Evolutionary conservation across 345 rosid genomes (phyloP).

Genomic region (Eucalyptus caleyi): DNA sequence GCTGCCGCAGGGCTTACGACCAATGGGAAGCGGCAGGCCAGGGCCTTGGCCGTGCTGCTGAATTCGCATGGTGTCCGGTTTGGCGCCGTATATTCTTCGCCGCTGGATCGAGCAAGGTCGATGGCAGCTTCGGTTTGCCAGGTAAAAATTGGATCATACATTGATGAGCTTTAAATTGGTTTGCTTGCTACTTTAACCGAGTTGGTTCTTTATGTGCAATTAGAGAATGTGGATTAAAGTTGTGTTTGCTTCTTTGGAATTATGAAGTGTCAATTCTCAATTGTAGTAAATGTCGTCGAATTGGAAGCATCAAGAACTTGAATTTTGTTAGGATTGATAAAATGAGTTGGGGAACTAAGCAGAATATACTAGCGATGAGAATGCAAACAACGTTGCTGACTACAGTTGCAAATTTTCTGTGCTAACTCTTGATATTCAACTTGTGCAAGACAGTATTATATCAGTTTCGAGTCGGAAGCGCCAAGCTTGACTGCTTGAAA

Average conservation of each 20-base stretch:
- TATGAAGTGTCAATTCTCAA: not conserved
- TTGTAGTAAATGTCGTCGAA: not conserved
- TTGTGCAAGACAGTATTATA: not conserved
- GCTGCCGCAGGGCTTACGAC: constrained; percentile 49
- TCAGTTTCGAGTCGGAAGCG: not conserved
- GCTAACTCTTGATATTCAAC: not conserved
- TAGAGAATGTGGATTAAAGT: not conserved
- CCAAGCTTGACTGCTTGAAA: not conserved
- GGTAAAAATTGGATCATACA: constrained; percentile 15
- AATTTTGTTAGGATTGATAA: not conserved
- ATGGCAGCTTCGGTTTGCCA: constrained; percentile 74
- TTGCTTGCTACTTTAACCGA: not conserved
- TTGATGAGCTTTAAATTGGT: not conserved
- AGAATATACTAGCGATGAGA: not conserved
- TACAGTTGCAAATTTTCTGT: not conserved
- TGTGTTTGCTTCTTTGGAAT: not conserved
- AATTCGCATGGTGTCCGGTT: constrained; percentile 75
- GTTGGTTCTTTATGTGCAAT: not conserved
- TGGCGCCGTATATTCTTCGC: constrained; percentile 58
- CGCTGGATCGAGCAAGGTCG: constrained; percentile 76
- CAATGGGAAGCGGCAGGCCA: constrained; percentile 81
- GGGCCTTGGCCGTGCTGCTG: constrained; percentile 82
- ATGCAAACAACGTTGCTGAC: not conserved
- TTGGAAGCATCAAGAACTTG: not conserved
- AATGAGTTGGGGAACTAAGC: not conserved